Percentiles rank a stretch among this genome's conserved stretches.
These are phyloP conservation scores for Cicer arietinum DNA, from an alignment of 306 rosid species.

Conservation along the genomic window DNA sequence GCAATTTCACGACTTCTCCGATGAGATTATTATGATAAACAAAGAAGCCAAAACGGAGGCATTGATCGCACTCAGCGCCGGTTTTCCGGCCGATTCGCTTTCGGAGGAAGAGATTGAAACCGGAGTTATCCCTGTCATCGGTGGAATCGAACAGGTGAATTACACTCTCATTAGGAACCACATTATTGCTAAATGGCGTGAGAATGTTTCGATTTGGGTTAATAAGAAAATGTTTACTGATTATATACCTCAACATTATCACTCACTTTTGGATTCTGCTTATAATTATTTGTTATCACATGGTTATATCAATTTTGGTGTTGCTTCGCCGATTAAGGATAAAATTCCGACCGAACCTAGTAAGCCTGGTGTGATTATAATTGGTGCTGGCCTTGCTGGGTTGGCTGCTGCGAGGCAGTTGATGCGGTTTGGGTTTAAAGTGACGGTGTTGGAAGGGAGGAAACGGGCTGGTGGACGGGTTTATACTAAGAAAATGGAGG, in stretches of 20 bases:
- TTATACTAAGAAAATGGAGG: constrained; percentile 94
- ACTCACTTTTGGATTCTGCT: constrained; percentile 70
- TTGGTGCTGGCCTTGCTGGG: constrained; percentile 93
- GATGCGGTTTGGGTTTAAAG: constrained; percentile 87
- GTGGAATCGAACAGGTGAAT: constrained; percentile 95
- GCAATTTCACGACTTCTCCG: constrained; percentile 54
- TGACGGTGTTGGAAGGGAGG: constrained; percentile 85
- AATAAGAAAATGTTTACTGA: constrained; percentile 68
- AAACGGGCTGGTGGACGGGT: constrained; percentile 90
- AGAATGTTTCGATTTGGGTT: constrained; percentile 81
- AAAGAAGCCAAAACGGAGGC: constrained; percentile 92
- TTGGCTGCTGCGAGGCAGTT: constrained; percentile 89
- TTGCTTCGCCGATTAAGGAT: constrained; percentile 69
- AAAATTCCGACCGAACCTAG: constrained; percentile 62
- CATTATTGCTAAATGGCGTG: constrained; percentile 95
- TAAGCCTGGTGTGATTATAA: constrained; percentile 65
- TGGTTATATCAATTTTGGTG: constrained; percentile 87
- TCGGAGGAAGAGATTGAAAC: constrained; percentile 91
- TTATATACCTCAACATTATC: constrained; percentile 70
- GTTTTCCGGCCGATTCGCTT: constrained; percentile 90
- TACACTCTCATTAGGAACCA: constrained; percentile 90
- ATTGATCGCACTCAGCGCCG: constrained; percentile 74
- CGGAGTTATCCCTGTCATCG: constrained; percentile 69
- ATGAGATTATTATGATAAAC: constrained; percentile 86
- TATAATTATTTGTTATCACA: constrained; percentile 75